Conservation (phyloP, 768 basidiomycete genomes). For the Sporobolomyces pararoseus region DNA sequence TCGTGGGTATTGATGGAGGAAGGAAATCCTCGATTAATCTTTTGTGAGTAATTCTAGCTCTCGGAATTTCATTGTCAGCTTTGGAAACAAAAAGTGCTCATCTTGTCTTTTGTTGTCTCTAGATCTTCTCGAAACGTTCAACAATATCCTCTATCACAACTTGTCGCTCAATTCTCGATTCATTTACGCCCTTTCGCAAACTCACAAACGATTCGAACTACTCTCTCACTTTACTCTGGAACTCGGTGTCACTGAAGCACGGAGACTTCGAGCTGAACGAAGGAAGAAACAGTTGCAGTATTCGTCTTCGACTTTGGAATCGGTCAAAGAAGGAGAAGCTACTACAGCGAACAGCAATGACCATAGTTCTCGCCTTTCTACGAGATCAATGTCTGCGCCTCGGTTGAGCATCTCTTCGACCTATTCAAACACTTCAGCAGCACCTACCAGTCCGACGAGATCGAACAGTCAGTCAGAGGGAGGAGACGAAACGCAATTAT, state of each 20-base stretch:
- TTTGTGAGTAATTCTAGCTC: slow-evolving; percentile 60
- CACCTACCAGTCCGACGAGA: not conserved
- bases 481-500: slow-evolving; percentile 48
- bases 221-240: slow-evolving; percentile 87
- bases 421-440: not conserved
- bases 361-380: not conserved
- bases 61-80: not conserved
- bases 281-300: slow-evolving; percentile 1
- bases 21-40: slow-evolving; percentile 86
- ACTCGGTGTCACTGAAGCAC: slow-evolving; percentile 78
- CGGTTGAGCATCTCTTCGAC: slow-evolving; percentile 14
- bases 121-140: slow-evolving; percentile 74
- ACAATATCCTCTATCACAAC: slow-evolving; percentile 72
- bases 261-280: slow-evolving; percentile 52
- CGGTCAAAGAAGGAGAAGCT: slow-evolving; percentile 1
- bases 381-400: not conserved
- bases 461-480: not conserved
- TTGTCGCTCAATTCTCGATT: slow-evolving; percentile 80
- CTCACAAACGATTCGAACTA: slow-evolving; percentile 80
- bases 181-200: slow-evolving; percentile 75
- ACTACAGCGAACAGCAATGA: not conserved
- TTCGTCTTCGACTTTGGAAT: not conserved
- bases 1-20: slow-evolving; percentile 87
- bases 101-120: too few relatives aligned
- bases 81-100: too few relatives aligned